Evolutionary conservation across 2,329 filamentous ascomycete species (phyloP), one percentile per base, ranked within the genome.

Genomic region (Sphaerulina populicola): DNA sequence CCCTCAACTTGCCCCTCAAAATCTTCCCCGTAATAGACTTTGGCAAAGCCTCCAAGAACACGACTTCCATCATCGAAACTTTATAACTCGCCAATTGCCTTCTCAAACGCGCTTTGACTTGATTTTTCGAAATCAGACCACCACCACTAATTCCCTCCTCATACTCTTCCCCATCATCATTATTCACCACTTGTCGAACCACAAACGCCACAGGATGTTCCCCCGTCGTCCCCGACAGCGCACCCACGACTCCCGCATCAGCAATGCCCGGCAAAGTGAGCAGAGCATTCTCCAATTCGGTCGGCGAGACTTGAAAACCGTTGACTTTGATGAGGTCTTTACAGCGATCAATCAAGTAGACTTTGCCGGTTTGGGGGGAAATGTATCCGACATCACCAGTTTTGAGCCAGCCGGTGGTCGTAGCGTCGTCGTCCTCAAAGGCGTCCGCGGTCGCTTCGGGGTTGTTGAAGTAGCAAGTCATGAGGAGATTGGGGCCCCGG

Each of bases 321-420:
- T 64, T 64, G 44, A 65, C 60, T 38, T 69, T 69, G 56, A 69
- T 66, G 5, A 68, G 54, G 43, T 69, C 66, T 46, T 68, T 68
- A 33, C 57, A 57, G 23, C 66, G 63, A 44, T 66, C 64, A 44
- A 66, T 56, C 15, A 69, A 51, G 47, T 63, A 67, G 42, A 68
- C 56, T 42, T 63, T 64, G 15, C 61, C 61, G 38, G 62, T 55
- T 3, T 27, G 5, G 10, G 40, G 15, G 11, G 49, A 21, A 42
- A 66, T 51, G 49, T 62, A 63, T 4, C 64, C 64, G n/a, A 71
- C 39, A 55, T 79, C 76, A 10, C 93, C 93, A 0, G 93, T 98
- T 71, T 87, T 91, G 76, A 98, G 97, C 89, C 91, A 97, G 1
- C 18, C 18, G 4, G 2, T 2, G 18, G 18, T 18, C 4, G 18